phyloP scores from a whole-genome alignment of 768 basidiomycete species.

The Rhodotorula paludigena region DNA sequence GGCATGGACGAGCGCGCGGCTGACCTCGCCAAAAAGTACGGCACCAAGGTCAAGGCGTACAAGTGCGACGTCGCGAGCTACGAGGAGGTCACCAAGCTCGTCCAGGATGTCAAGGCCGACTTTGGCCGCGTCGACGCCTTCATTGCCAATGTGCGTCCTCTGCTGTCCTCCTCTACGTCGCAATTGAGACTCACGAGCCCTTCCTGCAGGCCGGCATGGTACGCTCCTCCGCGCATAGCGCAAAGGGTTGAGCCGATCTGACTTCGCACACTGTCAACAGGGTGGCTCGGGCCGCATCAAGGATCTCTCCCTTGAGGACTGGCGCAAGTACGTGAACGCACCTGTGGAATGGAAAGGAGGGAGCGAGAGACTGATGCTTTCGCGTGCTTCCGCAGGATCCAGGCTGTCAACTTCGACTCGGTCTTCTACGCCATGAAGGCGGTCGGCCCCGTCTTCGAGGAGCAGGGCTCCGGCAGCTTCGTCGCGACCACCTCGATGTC shows the following conservation, averaged over 20 bases:
- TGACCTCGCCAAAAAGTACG: constrained; percentile 40
- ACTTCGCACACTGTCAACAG: neutral
- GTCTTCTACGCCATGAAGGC: constrained; percentile 34
- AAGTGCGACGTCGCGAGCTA: constrained; percentile 43
- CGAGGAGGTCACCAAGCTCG: constrained; percentile 39
- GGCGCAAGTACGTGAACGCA: no score
- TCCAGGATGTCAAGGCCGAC: constrained; percentile 40
- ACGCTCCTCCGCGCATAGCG: neutral
- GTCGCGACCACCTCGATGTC: constrained; percentile 41
- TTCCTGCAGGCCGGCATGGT: constrained; percentile 22
- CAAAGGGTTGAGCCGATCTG: neutral
- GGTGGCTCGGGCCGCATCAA: constrained; percentile 25
- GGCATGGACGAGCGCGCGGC: constrained; percentile 35
- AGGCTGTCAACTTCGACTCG: constrained; percentile 12
- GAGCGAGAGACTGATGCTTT: no score
- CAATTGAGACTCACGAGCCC: neutral
- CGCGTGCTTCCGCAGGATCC: no score
- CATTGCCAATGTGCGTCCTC: constrained; percentile 45
- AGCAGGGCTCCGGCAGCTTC: constrained; percentile 39
- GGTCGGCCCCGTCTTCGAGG: constrained; percentile 38
- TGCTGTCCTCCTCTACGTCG: neutral
- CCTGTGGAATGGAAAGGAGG: no score
- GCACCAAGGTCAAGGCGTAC: constrained; percentile 44
- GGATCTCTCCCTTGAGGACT: constrained; percentile 25
- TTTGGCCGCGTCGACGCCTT: constrained; percentile 46